These are phyloP conservation scores for Arachnomyces sp. DNA, from an alignment of 2,329 filamentous ascomycete species.

Conservation along the genomic window DNA sequence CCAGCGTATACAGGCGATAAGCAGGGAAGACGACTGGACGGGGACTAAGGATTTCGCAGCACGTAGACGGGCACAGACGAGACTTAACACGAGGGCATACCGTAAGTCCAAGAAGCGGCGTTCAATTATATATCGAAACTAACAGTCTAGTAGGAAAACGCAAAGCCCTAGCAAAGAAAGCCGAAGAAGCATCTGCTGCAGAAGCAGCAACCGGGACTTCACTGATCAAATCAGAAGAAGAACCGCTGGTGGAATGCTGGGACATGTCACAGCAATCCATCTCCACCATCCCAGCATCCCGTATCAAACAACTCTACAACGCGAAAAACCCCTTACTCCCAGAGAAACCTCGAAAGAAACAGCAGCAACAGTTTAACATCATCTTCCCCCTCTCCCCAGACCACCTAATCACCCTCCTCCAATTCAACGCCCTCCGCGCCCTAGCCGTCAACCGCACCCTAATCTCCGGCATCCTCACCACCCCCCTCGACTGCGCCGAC, in stretches of 20 bases:
- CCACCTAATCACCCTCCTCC: constrained; percentile 38
- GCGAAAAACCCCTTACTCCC: too few relatives aligned
- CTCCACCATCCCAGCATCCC: constrained; percentile 23
- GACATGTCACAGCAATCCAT: constrained; percentile 25
- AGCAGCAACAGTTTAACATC: too few relatives aligned
- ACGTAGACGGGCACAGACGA: constrained; percentile 38
- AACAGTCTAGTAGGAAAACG: constrained; percentile 25
- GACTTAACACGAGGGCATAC: constrained; percentile 42
- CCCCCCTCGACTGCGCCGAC: constrained; percentile 26
- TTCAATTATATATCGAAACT: constrained; percentile 13
- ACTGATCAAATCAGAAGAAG: constrained; percentile 21
- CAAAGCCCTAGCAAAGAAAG: constrained; percentile 19
- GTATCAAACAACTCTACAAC: too few relatives aligned
- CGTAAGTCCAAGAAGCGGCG: constrained; percentile 25
- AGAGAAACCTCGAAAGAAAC: too few relatives aligned
- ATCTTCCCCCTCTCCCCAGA: constrained; percentile 35
- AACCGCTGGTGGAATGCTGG: constrained; percentile 30
- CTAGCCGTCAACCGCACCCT: constrained; percentile 30
- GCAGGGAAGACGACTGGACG: constrained; percentile 40
- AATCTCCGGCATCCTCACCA: constrained; percentile 25
- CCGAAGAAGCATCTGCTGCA: constrained; percentile 14
- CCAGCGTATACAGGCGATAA: constrained; percentile 29
- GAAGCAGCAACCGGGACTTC: constrained; percentile 9
- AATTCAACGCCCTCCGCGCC: constrained; percentile 36
- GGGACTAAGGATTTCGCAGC: constrained; percentile 36